Conservation (phyloP, 2,329 filamentous ascomycete species). For the Colletotrichum cordylinicola region DNA sequence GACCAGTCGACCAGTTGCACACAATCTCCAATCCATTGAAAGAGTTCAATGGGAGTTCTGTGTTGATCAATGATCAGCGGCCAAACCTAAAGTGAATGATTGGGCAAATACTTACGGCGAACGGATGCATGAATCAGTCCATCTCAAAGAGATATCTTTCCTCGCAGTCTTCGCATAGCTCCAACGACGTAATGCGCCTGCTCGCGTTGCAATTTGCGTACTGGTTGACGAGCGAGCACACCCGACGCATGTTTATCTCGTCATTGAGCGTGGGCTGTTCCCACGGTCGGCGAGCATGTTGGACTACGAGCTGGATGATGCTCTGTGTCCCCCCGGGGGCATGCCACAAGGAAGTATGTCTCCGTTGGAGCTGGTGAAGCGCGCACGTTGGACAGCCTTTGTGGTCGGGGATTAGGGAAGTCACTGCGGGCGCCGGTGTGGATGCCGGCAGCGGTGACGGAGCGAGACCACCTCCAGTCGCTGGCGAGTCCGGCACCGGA, state of each 20-base stretch:
- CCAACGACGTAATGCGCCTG: not conserved
- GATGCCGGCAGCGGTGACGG: not conserved
- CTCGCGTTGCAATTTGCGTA: not conserved
- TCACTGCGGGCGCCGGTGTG: not conserved
- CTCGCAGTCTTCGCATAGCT: not conserved
- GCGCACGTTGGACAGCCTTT: not conserved
- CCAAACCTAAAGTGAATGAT: not conserved
- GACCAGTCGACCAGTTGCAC: not conserved
- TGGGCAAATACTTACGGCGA: not conserved
- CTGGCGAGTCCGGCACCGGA: not conserved
- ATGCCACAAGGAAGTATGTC: not conserved
- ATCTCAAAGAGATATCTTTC: not conserved
- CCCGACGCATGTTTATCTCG: not conserved
- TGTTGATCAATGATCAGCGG: not conserved
- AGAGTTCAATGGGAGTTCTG: not conserved
- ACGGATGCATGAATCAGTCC: not conserved
- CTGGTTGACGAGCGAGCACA: not conserved
- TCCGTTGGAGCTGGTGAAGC: not conserved
- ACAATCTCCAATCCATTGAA: not conserved
- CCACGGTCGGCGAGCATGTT: not conserved
- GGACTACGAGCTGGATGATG: not conserved
- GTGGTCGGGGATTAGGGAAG: not conserved
- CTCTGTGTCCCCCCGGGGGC: not conserved
- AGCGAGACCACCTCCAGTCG: not conserved
- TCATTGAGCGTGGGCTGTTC: not conserved